Evolutionary conservation across 2,329 filamentous ascomycete genomes (phyloP), one percentile per base, ranked within the genome.

Genomic region (Colletotrichum sp.): DNA sequence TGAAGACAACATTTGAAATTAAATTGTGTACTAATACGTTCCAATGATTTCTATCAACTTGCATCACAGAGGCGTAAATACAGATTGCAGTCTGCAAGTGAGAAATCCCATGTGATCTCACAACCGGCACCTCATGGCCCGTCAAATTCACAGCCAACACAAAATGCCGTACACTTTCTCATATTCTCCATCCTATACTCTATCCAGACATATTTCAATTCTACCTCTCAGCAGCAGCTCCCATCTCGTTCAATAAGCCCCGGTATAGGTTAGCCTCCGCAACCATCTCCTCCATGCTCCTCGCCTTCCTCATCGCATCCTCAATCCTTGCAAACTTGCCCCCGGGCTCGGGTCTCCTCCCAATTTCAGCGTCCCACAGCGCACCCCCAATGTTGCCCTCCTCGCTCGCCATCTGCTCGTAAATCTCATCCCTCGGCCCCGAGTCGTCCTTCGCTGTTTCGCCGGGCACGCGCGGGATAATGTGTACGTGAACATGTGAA

Each of bases 401-500:
- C 85, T 98, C 95, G 32, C 91, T 91, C 81, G 98, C 95, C 88
- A 99, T 90, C 86, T 92, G 90, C 78, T 92, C 91, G 86, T 99
- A 99, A 68, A 99, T 90, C 76, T 91, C 92, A 85, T 98, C 96
- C 10, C 65, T 91, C 89, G 13, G 90, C 88, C 78, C 82, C 7
- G 83, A 82, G 18, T 71, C 44, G 69, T 82, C 79, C 78, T 85
- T 85, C 36, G 80, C 87, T 82, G 83, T 89, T 82, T 92, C 89
- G 52, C 92, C 90, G 74, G 86, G 87, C 75, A 87, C 88, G 44
- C 96, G 88, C 24, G 96, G 96, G 70, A 98, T 96, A 65, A 98
- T 91, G 86, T 99, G 97, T 30, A 96, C 94, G 86, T 99, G 97
- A 16, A 98, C 92, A 86, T 99, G 97, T 10, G 95, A 90, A 60